Evolutionary conservation across 805 yeast genomes (phyloP).

Genomic region (Tetrapisispora namnaoensis): DNA sequence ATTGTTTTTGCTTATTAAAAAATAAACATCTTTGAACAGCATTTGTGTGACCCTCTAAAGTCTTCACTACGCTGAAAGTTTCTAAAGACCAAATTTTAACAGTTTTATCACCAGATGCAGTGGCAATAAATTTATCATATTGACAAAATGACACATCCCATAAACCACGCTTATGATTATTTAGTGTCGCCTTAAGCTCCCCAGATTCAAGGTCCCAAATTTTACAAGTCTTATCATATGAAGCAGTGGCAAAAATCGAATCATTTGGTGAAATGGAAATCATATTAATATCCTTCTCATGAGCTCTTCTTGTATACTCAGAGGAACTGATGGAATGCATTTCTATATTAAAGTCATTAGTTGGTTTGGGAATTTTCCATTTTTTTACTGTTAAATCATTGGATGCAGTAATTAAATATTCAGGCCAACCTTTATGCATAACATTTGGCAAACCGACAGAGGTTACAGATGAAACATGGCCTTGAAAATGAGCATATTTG

Average conservation of each 20-base stretch:
- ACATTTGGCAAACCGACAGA: constrained; percentile 68
- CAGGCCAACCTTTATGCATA: constrained; percentile 39
- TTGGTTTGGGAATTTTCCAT: constrained; percentile 62
- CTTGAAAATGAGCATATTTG: constrained; percentile 56
- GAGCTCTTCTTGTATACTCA: constrained; percentile 88
- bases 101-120: constrained; percentile 91
- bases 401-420: constrained; percentile 70
- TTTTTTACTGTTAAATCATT: constrained; percentile 77
- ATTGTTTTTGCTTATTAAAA: constrained; percentile 53
- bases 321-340: constrained; percentile 44
- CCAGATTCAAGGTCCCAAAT: constrained; percentile 84
- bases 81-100: constrained; percentile 79
- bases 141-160: constrained; percentile 85
- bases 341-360: constrained; percentile 9
- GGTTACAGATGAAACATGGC: constrained; percentile 82
- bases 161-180: constrained; percentile 89
- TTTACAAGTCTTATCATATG: constrained; percentile 87
- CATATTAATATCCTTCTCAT: constrained; percentile 90
- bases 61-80: constrained; percentile 64
- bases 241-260: constrained; percentile 80
- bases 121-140: constrained; percentile 64
- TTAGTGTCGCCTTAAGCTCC: constrained; percentile 72
- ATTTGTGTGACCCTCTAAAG: constrained; percentile 91
- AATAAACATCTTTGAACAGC: constrained; percentile 79
- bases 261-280: constrained; percentile 88